Base-by-base conservation (phyloP, 2,329 filamentous ascomycete species). In the Ophiostoma novo-ulmi region DNA sequence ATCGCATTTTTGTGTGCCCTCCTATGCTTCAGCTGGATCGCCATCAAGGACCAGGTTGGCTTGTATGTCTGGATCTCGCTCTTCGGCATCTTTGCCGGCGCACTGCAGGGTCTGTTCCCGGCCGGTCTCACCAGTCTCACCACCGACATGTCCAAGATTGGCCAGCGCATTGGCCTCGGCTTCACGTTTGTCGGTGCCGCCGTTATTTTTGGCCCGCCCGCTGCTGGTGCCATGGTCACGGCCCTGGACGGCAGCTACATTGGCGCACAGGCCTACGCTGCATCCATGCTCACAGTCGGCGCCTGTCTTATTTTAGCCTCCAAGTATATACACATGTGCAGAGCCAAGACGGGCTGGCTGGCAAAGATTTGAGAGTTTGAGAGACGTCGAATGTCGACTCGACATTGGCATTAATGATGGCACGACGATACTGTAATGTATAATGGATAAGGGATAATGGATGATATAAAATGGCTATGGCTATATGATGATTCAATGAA, bases 121-220 rank as follows among this genome's bases (percentile, higher is more conserved):
- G 83, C 82, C 0, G 82, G 82, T 0, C 71, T 86, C 38, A 81
- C 80, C 55, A 83, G 81, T 68, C 76, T 88, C 71, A 86, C 83
- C 0, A 80, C 80, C 0, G 83, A 87, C 75, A 71, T 85, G 71
- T 81, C 81, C 72, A 86, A 85, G 76, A 79, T 80, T 5, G 85
- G 85, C 0, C 82, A 84, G n/a, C 78, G 85, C n/a, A 84, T 86
- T 77, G 85, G 85, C 1, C 85, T 87, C 82, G 80, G 83, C 5
- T 82, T 87, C 68, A 82, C 70, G 31, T 68, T 75, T 70, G 81
- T 86, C 22, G 82, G 81, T n/a, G 80, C 87, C 69, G 83, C 85
- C 0, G 82, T 81, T 2, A 76, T 88, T 68, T 85, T 82, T 3
- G 85, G 86, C 0, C 82, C 85, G 5, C 84, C 85, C 0, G 84